Conservation (phyloP, 192 early-diverging fungal species). For the Podila horticola region DNA sequence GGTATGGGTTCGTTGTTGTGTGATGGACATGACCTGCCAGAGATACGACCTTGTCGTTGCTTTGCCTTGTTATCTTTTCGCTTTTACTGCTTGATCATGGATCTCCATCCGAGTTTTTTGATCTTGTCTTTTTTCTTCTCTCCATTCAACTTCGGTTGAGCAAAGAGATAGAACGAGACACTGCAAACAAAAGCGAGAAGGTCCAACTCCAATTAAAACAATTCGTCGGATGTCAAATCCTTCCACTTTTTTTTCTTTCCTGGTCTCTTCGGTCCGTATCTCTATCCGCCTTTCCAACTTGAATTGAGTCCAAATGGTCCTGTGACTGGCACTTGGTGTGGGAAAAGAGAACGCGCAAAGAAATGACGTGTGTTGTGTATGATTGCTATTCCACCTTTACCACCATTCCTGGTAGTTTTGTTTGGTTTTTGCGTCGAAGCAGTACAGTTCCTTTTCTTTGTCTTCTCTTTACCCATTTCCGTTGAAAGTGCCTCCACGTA, state of each 20-base stretch:
- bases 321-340: no score
- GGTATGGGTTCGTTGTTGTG: constrained; percentile 56
- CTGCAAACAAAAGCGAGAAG: constrained; percentile 10
- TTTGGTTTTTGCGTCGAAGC: no score
- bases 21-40: constrained; percentile 23
- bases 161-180: not conserved
- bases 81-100: constrained; percentile 16
- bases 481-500: no score
- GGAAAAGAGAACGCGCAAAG: no score
- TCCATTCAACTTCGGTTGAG: not conserved
- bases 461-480: no score
- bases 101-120: not conserved
- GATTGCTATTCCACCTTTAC: no score
- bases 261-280: not conserved
- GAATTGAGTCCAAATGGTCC: no score
- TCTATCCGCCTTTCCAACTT: not conserved
- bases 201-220: constrained; percentile 56
- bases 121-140: not conserved
- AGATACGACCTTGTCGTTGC: not conserved
- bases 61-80: not conserved
- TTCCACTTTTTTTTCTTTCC: constrained; percentile 1
- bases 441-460: no score
- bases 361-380: no score
- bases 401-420: no score
- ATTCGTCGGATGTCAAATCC: constrained; percentile 59